Base-by-base conservation (phyloP, 148 eudicot species). In the Limonium bicolor region DNA sequence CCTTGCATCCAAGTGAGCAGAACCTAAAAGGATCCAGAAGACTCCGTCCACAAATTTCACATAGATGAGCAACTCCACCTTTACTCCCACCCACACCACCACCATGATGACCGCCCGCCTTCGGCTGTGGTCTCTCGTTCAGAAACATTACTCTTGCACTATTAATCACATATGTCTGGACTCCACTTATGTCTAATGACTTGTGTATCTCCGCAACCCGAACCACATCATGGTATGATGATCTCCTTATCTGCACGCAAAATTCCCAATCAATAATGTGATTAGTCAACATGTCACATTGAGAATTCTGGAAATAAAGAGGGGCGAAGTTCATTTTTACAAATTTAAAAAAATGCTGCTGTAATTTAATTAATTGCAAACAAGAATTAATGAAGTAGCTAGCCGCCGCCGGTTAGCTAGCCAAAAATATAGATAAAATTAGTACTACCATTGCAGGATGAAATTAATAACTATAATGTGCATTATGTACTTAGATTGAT, bases 1-100 rank as follows among this genome's bases (percentile, higher is more conserved):
- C 96, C 96, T 87, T 87, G 52, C 96, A 87, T 3, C 96, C 96
- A 72, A 87, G 62, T 21, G 96, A 87, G 48, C 96, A 87, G 70
- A 87, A 87, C 0, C 88, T 76, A 38, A 87, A 71, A 17, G 88
- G 74, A 67, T 87, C 96, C 45, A 87, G 63, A 36, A 87, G 82
- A 50, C 80, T 73, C 64, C 96, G 69, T 37, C 72, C 80, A 68
- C 96, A 87, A 56, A 87, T 82, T 62, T 87, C 82, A 55, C 96
- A 87, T 59, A 82, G 40, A 59, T 87, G 88, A 31, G 86, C 71
- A 35, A 73, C 82, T 6, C 78, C 76, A n/a, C n/a, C n/a, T n/a
- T n/a, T n/a, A n/a, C n/a, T n/a, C n/a, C n/a, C n/a, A n/a, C n/a
- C n/a, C n/a, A n/a, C n/a, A n/a, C n/a, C n/a, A n/a, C n/a, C n/a